phyloP scores from a whole-genome alignment of 116 monocot species.

The Trichopus zeylanicus region DNA sequence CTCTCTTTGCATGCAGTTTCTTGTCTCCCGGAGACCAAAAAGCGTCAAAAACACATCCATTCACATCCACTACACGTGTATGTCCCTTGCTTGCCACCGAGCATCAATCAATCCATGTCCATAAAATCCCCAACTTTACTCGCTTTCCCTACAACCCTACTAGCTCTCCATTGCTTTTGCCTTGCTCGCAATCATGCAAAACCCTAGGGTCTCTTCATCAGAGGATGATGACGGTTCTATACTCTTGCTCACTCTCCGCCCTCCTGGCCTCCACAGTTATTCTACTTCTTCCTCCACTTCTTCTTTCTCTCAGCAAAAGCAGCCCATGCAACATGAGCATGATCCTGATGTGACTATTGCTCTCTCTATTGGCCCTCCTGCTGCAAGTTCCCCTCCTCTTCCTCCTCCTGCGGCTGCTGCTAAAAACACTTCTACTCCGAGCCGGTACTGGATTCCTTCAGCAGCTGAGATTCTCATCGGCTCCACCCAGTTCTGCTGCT shows the following conservation, averaged over 20 bases:
- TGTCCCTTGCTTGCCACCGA: background rate
- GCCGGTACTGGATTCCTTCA: conserved; percentile 71
- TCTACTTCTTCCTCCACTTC: conserved; percentile 6
- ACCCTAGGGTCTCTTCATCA: background rate
- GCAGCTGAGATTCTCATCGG: conserved; percentile 71
- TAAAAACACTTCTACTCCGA: background rate
- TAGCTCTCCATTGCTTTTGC: background rate
- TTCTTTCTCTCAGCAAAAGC: background rate
- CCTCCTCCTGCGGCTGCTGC: background rate
- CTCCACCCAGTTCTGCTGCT: conserved; percentile 71
- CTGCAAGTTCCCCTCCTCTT: too few relatives aligned
- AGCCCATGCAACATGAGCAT: background rate
- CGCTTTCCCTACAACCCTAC: conserved; percentile 3
- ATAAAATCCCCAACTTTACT: too few relatives aligned
- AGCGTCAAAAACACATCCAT: conserved; percentile 16
- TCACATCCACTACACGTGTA: conserved; percentile 20
- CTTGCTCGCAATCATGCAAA: background rate
- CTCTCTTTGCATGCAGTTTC: background rate
- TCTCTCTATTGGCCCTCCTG: conserved; percentile 42
- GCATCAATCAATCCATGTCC: conserved; percentile 27
- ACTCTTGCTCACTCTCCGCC: conserved; percentile 37
- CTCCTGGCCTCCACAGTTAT: conserved; percentile 24
- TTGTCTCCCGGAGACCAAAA: conserved; percentile 6
- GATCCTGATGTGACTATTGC: conserved; percentile 22
- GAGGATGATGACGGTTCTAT: conserved; percentile 24